Evolutionary conservation across 192 early-diverging fungal species (phyloP), one percentile per base, ranked within the genome.

Genomic region (Backusella parvicylindrica): DNA sequence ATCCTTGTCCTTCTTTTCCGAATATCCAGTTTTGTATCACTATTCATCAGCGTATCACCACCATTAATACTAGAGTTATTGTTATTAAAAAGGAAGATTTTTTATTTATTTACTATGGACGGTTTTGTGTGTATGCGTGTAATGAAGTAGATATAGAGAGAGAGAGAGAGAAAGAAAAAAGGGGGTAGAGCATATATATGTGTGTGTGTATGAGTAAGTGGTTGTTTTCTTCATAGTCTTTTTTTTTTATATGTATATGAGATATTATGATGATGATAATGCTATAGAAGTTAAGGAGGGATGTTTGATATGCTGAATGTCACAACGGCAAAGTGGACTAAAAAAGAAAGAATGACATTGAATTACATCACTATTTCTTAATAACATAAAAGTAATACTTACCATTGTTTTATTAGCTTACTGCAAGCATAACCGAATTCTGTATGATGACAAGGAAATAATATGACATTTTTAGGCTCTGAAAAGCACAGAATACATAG

Each of bases 401-500:
- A 77, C 67, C 79, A 81, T 2, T 75, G 73, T 28, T 78, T 47
- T 35, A 81, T 66, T 32, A 81, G 31, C 35, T 78, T 78, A 2
- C 84, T 77, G 67, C 85, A 86, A 21, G 79, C 76, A 30, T 77
- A 43, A 63, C 85, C 84, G 41, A 85, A 83, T 21, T 84, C 85
- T 40, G 79, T 78, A 53, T 86, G 85, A 16, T 82, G 78, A 75
- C 85, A 86, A 15, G 85, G 85, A 37, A 82, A 66, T 21, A 86
- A 65, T 0, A 77, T 70, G 73, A 83, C 74, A 30, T 69, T 77
- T 38, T 82, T 79, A n/a, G 84, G 78, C 50, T 82, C 80, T 15
- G 82, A 78, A 79, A 84, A 86, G 47, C 85, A 86, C 37, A 86
- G 84, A 8, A 80, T 82, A 49, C 85, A 86, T 3, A 83, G 76